Percentiles rank a stretch among this genome's conserved stretches.
Evolutionary conservation across 352 stramenopile species (phyloP).

Genomic region (Nothophytophthora sp.): DNA sequence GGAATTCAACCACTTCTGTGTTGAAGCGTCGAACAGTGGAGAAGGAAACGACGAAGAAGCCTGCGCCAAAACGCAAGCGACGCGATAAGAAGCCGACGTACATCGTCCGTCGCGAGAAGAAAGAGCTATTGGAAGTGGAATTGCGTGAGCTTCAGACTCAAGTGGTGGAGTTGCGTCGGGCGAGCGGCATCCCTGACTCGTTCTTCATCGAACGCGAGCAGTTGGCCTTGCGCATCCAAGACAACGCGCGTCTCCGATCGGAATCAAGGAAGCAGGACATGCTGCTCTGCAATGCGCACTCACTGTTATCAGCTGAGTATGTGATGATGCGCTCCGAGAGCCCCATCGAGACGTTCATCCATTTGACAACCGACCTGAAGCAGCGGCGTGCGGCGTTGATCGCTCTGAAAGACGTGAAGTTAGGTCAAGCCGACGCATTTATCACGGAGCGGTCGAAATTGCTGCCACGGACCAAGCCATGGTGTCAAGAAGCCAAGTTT

Average conservation of each 20-base stretch:
- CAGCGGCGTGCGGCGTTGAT: conserved; percentile 28
- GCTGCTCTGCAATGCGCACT: conserved; percentile 35
- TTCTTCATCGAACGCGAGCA: conserved; percentile 31
- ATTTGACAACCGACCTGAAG: conserved; percentile 35
- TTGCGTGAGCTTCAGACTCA: conserved; percentile 32
- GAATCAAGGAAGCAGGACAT: conserved; percentile 48
- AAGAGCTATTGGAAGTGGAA: conserved; percentile 39
- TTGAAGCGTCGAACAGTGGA: neutral
- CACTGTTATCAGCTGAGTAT: conserved; percentile 40
- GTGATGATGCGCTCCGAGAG: conserved; percentile 32
- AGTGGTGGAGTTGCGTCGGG: conserved; percentile 23
- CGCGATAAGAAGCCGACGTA: conserved; percentile 41
- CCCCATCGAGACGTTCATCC: conserved; percentile 43
- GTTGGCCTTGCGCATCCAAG: conserved; percentile 17
- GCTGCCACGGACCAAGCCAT: conserved; percentile 24
- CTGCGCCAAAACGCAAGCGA: conserved; percentile 11
- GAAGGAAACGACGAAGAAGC: conserved; percentile 7
- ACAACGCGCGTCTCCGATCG: conserved; percentile 35
- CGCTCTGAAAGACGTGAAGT: conserved; percentile 29
- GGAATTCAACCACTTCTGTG: neutral
- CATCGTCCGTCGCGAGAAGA: conserved; percentile 46
- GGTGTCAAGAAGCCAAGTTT: conserved; percentile 48
- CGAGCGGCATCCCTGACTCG: conserved; percentile 30
- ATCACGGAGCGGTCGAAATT: conserved; percentile 28
- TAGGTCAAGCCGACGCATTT: conserved; percentile 30